Percentiles rank a stretch among this genome's conserved stretches.
These are phyloP conservation scores for Metarhizium rileyi DNA, from an alignment of 2,329 filamentous ascomycete genomes.

Conservation along the genomic window DNA sequence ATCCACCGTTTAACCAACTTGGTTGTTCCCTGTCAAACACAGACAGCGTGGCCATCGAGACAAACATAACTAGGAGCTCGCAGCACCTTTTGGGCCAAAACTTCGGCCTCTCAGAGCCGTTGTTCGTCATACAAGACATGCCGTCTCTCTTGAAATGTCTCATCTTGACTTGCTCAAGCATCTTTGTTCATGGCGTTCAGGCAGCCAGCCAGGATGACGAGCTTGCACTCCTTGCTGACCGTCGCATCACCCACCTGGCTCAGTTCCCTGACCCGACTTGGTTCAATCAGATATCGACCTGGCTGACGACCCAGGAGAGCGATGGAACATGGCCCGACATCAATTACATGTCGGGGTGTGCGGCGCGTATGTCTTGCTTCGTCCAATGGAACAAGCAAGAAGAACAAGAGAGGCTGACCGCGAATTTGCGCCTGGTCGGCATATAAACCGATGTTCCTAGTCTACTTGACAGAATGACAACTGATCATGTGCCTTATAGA, in stretches of 20 bases:
- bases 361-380: conserved; percentile 10
- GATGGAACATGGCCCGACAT: conserved; percentile 16
- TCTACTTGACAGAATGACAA: background rate
- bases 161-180: background rate
- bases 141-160: background rate
- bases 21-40: too few species aligned
- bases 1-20: too few species aligned
- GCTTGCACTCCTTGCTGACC: conserved; percentile 9
- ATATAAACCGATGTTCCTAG: background rate
- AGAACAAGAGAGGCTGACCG: too few species aligned
- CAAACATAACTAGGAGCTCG: too few species aligned
- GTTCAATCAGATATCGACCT: conserved; percentile 10
- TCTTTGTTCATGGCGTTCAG: background rate
- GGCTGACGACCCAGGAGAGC: conserved; percentile 11
- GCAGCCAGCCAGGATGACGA: conserved; percentile 4
- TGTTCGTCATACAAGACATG: background rate
- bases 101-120: background rate
- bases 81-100: background rate
- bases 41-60: background rate
- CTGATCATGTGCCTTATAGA: conserved; percentile 1
- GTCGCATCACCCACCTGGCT: conserved; percentile 12
- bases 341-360: conserved; percentile 14
- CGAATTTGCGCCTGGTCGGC: background rate
- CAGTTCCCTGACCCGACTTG: conserved; percentile 13
- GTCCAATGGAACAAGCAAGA: too few species aligned